Conservation (phyloP, 176 grass and related monocot species). For the Oryza meridionalis region DNA sequence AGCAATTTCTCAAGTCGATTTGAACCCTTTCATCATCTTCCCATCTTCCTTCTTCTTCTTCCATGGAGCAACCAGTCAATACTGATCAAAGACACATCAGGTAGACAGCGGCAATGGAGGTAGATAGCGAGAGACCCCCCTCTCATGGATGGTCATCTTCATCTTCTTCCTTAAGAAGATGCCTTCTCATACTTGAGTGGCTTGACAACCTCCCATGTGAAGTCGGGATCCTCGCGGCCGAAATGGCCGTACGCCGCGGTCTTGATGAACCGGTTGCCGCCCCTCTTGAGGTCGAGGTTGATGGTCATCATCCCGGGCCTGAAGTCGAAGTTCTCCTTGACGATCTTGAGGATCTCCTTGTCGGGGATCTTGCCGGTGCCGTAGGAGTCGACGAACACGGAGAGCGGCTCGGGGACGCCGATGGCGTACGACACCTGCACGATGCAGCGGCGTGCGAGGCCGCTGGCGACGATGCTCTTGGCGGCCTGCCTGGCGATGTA, state of each 20-base stretch:
- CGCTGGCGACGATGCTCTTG: conserved; percentile 63
- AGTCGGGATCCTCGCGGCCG: conserved; percentile 59
- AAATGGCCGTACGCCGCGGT: conserved; percentile 73
- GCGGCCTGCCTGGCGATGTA: conserved; percentile 71
- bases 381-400: conserved; percentile 58
- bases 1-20: conserved; percentile 14
- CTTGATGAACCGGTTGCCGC: conserved; percentile 71
- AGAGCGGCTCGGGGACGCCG: conserved; percentile 65
- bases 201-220: conserved; percentile 77
- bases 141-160: not conserved
- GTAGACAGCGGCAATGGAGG: conserved; percentile 12
- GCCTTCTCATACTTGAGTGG: conserved; percentile 61
- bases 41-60: conserved; percentile 19
- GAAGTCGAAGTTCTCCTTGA: conserved; percentile 76
- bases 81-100: conserved; percentile 50
- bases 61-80: conserved; percentile 43
- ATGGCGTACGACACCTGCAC: conserved; percentile 77
- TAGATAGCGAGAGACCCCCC: not conserved
- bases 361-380: conserved; percentile 62
- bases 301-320: conserved; percentile 71
- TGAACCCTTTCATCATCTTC: conserved; percentile 10
- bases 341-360: conserved; percentile 72
- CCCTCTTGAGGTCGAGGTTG: conserved; percentile 68
- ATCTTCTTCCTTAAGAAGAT: conserved; percentile 27
- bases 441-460: conserved; percentile 53